A percentile compares a stretch with the other conserved stretches of the same genome.
Evolutionary conservation across 2,329 filamentous ascomycete genomes (phyloP).

Genomic region (Fusarium nygamai): DNA sequence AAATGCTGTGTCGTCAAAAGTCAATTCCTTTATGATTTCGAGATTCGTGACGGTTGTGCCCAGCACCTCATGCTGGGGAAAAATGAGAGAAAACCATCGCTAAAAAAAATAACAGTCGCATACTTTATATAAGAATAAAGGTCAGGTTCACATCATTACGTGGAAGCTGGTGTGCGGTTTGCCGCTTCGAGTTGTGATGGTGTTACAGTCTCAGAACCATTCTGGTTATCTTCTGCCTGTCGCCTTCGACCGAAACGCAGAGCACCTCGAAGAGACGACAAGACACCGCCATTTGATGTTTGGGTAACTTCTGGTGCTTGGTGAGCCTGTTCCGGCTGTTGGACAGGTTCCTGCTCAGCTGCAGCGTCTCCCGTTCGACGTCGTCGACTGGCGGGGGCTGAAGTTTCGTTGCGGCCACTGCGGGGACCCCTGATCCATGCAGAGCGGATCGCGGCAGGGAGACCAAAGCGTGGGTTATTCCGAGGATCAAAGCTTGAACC

Average conservation of each 20-base stretch:
- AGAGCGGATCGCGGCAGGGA: slow-evolving; percentile 55
- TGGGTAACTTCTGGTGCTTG: slow-evolving; percentile 20
- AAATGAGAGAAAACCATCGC: slow-evolving; percentile 47
- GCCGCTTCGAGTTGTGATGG: slow-evolving; percentile 61
- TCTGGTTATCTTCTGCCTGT: slow-evolving; percentile 27
- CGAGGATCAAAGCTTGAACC: slow-evolving; percentile 47
- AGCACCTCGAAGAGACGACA: slow-evolving; percentile 48
- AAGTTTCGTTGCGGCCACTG: not conserved
- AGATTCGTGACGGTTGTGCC: slow-evolving; percentile 43
- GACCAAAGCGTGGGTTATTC: slow-evolving; percentile 58
- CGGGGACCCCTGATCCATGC: slow-evolving; percentile 50
- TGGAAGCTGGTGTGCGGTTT: slow-evolving; percentile 41
- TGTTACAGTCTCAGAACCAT: slow-evolving; percentile 45
- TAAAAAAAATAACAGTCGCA: slow-evolving; percentile 38
- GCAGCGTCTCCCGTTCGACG: slow-evolving; percentile 14
- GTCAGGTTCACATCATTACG: slow-evolving; percentile 22
- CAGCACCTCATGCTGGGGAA: slow-evolving; percentile 22
- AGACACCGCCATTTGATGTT: slow-evolving; percentile 36
- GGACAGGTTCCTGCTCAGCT: slow-evolving; percentile 17
- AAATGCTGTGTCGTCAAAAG: slow-evolving; percentile 44
- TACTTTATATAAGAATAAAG: slow-evolving; percentile 34
- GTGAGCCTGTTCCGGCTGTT: slow-evolving; percentile 17
- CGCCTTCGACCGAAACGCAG: slow-evolving; percentile 47
- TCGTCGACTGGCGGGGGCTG: slow-evolving; percentile 15
- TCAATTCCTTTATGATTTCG: slow-evolving; percentile 38